Evolutionary conservation across 2,329 filamentous ascomycete genomes (phyloP).

Genomic region (Exophiala viscosa): DNA sequence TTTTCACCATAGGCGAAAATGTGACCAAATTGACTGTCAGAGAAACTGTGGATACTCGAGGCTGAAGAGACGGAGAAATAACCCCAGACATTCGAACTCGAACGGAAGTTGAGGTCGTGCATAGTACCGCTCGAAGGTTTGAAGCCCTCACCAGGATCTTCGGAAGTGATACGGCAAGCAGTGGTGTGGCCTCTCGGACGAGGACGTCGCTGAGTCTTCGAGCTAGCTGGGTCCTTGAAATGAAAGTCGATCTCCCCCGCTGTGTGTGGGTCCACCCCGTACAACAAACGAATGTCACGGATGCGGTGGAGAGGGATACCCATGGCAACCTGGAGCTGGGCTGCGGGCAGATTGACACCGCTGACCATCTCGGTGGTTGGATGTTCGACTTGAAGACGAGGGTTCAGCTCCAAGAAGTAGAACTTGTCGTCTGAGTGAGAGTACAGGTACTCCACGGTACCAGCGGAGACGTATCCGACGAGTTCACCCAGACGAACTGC

Average conservation of each 20-base stretch:
- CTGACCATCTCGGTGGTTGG: slow-evolving; percentile 99
- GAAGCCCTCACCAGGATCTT: slow-evolving; percentile 98
- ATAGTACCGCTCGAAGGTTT: slow-evolving; percentile 99
- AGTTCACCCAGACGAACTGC: slow-evolving; percentile 89
- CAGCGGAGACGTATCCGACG: slow-evolving; percentile 96
- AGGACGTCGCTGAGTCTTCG: slow-evolving; percentile 80
- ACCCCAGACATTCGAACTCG: slow-evolving; percentile 98
- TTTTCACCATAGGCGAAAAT: slow-evolving; percentile 99
- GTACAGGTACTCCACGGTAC: slow-evolving; percentile 98
- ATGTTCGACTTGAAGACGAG: slow-evolving; percentile 98
- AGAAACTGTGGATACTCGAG: slow-evolving; percentile 98
- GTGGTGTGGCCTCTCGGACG: slow-evolving; percentile 96
- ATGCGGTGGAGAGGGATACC: slow-evolving; percentile 93
- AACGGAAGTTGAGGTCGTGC: slow-evolving; percentile 98
- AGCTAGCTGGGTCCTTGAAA: slow-evolving; percentile 81
- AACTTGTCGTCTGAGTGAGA: slow-evolving; percentile 97
- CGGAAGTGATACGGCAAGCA: slow-evolving; percentile 97
- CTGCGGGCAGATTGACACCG: slow-evolving; percentile 93
- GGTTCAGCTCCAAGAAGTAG: slow-evolving; percentile 98
- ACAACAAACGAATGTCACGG: slow-evolving; percentile 90
- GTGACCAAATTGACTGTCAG: slow-evolving; percentile 97
- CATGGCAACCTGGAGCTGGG: slow-evolving; percentile 98
- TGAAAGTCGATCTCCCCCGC: slow-evolving; percentile 90
- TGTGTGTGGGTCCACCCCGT: slow-evolving; percentile 88
- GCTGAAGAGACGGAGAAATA: slow-evolving; percentile 98